Evolutionary conservation across 2,329 filamentous ascomycete species (phyloP).

Genomic region (Pseudodiploospora longispora): DNA sequence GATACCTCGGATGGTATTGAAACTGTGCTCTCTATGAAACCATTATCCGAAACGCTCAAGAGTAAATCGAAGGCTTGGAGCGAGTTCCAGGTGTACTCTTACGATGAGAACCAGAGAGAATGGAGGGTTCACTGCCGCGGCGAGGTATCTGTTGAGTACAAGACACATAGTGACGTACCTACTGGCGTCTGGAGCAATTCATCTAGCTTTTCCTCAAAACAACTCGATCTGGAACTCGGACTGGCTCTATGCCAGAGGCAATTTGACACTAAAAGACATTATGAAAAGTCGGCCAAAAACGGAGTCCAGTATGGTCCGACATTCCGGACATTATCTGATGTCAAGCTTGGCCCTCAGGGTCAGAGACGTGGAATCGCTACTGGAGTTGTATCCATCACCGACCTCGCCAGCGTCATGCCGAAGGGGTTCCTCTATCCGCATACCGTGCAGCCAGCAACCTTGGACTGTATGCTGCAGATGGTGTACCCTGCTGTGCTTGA

Average conservation of each 20-base stretch:
- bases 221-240: no score
- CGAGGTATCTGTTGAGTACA: no score
- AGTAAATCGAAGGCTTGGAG: slow-evolving; percentile 16
- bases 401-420: slow-evolving; percentile 3
- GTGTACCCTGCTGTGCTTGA: background rate
- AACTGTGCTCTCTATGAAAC: slow-evolving; percentile 15
- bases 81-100: slow-evolving; percentile 18
- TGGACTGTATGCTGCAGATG: slow-evolving; percentile 4
- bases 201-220: no score
- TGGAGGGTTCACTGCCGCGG: no score
- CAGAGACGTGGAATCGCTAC: background rate
- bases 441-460: slow-evolving; percentile 7
- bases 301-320: slow-evolving; percentile 2
- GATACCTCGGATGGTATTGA: slow-evolving; percentile 16
- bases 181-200: no score
- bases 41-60: slow-evolving; percentile 13
- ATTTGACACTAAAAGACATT: no score
- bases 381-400: background rate
- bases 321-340: slow-evolving; percentile 1
- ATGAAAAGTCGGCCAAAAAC: slow-evolving; percentile 1
- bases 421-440: slow-evolving; percentile 3
- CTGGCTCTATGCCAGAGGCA: no score
- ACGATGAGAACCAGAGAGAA: slow-evolving; percentile 12
- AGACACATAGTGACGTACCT: no score
- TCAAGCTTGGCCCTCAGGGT: background rate